A percentile compares a stretch with the other conserved stretches of the same genome.
Conservation (phyloP, 495 filamentous ascomycete species). For the Daldinia concentrica region DNA sequence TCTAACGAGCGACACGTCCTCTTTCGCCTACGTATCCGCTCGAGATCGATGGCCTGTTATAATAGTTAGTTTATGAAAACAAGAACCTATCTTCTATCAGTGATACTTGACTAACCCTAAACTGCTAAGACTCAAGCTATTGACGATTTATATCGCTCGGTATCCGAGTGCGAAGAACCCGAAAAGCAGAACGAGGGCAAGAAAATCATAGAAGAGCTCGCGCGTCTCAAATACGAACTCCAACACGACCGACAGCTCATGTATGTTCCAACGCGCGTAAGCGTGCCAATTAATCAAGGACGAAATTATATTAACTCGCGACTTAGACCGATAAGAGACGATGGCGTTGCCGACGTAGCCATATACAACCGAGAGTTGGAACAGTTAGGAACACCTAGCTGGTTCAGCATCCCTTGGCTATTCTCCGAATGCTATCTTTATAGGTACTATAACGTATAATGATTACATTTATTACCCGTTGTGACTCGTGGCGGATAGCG, state of each 20-base stretch:
- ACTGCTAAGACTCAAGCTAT: constrained; percentile 85
- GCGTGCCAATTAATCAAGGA: background rate
- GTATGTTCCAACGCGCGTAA: constrained; percentile 58
- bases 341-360: constrained; percentile 79
- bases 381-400: constrained; percentile 74
- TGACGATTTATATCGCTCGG: constrained; percentile 87
- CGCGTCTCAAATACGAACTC: constrained; percentile 91
- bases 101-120: constrained; percentile 1
- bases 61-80: constrained; percentile 63
- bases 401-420: constrained; percentile 88
- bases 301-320: constrained; percentile 15
- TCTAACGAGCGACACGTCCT: constrained; percentile 79
- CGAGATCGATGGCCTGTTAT: constrained; percentile 93
- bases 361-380: constrained; percentile 88
- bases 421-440: constrained; percentile 96
- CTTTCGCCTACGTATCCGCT: constrained; percentile 85
- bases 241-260: constrained; percentile 87
- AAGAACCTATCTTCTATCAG: background rate
- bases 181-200: constrained; percentile 83
- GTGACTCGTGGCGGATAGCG: background rate
- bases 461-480: constrained; percentile 8
- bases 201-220: constrained; percentile 79
- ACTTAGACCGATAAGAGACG: constrained; percentile 78
- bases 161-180: constrained; percentile 66
- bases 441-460: constrained; percentile 57